These are phyloP conservation scores for Taxillus chinensis DNA, from an alignment of 164 flowering plant genomes.

Conservation along the genomic window DNA sequence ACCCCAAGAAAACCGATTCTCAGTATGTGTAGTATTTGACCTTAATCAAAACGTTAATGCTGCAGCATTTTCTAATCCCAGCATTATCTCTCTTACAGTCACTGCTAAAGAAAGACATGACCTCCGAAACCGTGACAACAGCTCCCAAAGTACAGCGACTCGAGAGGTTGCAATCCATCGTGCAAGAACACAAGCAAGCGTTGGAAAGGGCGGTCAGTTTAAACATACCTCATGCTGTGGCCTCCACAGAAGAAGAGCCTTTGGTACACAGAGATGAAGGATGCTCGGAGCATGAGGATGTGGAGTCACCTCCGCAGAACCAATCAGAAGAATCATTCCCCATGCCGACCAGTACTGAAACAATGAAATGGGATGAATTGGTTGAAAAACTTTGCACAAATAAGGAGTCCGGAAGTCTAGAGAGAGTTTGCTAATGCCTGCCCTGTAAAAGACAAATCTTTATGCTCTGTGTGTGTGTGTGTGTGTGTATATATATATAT, in stretches of 20 bases:
- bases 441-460: too few species aligned
- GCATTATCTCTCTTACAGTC: constrained; percentile 20
- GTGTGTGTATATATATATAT: too few species aligned
- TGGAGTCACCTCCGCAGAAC: constrained; percentile 6
- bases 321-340: constrained; percentile 1
- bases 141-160: constrained; percentile 53
- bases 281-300: constrained; percentile 8
- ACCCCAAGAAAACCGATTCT: too few species aligned
- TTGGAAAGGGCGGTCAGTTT: constrained; percentile 78
- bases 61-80: too few species aligned
- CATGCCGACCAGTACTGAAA: constrained; percentile 8
- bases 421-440: too few species aligned
- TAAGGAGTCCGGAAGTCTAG: constrained; percentile 32
- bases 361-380: constrained; percentile 60
- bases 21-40: too few species aligned
- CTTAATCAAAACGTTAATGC: too few species aligned
- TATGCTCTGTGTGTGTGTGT: too few species aligned
- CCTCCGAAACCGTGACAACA: constrained; percentile 26
- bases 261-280: constrained; percentile 12
- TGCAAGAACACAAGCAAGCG: constrained; percentile 84
- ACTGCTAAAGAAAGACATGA: constrained; percentile 27
- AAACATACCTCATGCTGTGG: constrained; percentile 69
- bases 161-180: constrained; percentile 53
- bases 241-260: constrained; percentile 19
- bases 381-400: constrained; percentile 48